Conservation (phyloP, 2,329 filamentous ascomycete genomes). For the Cladosporium oxysporum region DNA sequence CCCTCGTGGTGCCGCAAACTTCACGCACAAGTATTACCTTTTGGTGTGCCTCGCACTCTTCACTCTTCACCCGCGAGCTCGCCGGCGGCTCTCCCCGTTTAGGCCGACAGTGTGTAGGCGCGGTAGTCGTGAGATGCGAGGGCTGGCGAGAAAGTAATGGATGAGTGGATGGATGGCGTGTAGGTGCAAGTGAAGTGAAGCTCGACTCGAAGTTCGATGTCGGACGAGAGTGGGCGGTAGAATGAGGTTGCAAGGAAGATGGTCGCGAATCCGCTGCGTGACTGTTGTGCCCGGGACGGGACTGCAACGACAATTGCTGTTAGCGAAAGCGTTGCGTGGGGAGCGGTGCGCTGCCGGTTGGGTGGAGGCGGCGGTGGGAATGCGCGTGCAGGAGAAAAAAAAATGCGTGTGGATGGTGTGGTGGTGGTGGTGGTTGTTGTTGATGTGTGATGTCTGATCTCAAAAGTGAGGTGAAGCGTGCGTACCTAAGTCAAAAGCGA, state of each 20-base stretch:
- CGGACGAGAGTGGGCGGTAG: background rate
- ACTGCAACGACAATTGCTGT: constrained; percentile 17
- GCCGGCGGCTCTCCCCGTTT: background rate
- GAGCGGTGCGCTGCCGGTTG: background rate
- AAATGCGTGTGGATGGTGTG: background rate
- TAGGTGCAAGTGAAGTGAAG: background rate
- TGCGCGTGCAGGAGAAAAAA: background rate
- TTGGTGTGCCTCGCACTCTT: constrained; percentile 5
- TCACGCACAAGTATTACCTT: background rate
- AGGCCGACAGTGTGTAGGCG: background rate
- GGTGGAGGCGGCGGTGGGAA: background rate
- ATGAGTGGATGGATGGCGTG: background rate
- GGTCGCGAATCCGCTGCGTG: constrained; percentile 10
- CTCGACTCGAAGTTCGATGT: background rate
- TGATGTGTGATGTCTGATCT: constrained; percentile 11
- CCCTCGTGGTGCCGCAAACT: background rate
- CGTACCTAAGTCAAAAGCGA: constrained; percentile 15
- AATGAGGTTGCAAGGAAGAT: constrained; percentile 1
- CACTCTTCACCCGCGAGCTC: constrained; percentile 16
- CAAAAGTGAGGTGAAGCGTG: constrained; percentile 11
- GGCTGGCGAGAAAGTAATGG: background rate
- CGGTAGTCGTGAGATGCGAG: constrained; percentile 8
- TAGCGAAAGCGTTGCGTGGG: constrained; percentile 17
- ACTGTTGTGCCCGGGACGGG: constrained; percentile 3
- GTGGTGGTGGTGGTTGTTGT: constrained; percentile 1